Evolutionary conservation across 306 rosid genomes (phyloP).

Genomic region (Lithocarpus polystachyus): DNA sequence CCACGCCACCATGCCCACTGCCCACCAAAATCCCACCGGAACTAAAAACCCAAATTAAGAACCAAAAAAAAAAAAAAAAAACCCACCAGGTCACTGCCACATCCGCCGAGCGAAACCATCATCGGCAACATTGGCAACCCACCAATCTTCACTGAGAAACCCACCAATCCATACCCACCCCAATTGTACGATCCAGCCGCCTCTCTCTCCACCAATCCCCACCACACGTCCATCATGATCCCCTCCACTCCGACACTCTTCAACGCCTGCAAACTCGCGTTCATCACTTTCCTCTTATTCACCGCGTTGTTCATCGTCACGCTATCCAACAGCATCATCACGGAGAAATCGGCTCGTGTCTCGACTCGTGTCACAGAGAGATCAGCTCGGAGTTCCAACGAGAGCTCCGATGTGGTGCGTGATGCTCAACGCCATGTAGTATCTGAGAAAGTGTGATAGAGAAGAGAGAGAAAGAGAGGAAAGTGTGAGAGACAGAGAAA

Average conservation of each 20-base stretch:
- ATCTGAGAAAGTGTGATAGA: neutral
- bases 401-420: slow-evolving; percentile 55
- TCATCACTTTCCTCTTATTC: slow-evolving; percentile 78
- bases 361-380: too few relatives aligned
- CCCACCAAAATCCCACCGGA: too few relatives aligned
- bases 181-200: slow-evolving; percentile 71
- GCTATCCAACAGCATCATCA: slow-evolving; percentile 98
- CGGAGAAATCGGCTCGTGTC: slow-evolving; percentile 67
- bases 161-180: slow-evolving; percentile 90
- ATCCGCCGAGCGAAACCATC: too few relatives aligned
- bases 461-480: too few relatives aligned
- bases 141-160: too few relatives aligned
- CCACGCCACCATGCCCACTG: too few relatives aligned
- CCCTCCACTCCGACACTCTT: slow-evolving; percentile 96
- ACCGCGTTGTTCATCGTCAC: slow-evolving; percentile 76
- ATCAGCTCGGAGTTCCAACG: slow-evolving; percentile 37
- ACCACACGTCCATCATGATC: slow-evolving; percentile 97
- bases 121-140: too few relatives aligned
- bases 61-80: too few relatives aligned
- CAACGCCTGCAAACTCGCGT: slow-evolving; percentile 78
- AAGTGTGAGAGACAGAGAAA: too few relatives aligned
- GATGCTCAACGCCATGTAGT: slow-evolving; percentile 54
- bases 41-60: too few relatives aligned
- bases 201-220: slow-evolving; percentile 96
- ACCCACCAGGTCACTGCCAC: too few relatives aligned